Percentiles rank a stretch among this genome's conserved stretches.
These are phyloP conservation scores for Stemphylium lycopersici DNA, from an alignment of 2,329 filamentous ascomycete genomes.

Conservation along the genomic window DNA sequence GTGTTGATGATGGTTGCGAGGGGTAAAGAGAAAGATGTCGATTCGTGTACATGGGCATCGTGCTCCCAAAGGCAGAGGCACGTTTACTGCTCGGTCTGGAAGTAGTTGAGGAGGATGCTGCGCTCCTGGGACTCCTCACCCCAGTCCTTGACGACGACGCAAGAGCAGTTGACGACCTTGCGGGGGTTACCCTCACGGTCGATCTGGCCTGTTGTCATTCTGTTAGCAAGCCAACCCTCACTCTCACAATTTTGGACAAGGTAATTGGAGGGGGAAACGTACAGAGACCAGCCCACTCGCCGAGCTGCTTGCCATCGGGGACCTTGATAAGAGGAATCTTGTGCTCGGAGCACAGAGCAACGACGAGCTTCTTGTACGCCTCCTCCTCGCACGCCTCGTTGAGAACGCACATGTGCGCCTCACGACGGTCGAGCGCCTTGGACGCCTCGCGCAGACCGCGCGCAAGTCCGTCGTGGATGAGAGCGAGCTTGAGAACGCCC, in stretches of 20 bases:
- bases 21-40: background rate
- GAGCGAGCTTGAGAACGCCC: slow-evolving; percentile 96
- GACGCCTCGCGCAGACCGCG: slow-evolving; percentile 97
- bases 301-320: slow-evolving; percentile 98
- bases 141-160: slow-evolving; percentile 99
- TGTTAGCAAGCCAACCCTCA: slow-evolving; percentile 10
- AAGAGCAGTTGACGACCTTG: slow-evolving; percentile 99
- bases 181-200: slow-evolving; percentile 99
- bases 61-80: slow-evolving; percentile 10
- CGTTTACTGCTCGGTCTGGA: slow-evolving; percentile 78
- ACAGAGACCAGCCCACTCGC: slow-evolving; percentile 99
- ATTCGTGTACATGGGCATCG: slow-evolving; percentile 11
- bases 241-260: no score
- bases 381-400: slow-evolving; percentile 99
- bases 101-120: slow-evolving; percentile 99
- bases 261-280: slow-evolving; percentile 57
- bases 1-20: slow-evolving; percentile 20
- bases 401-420: slow-evolving; percentile 99
- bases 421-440: slow-evolving; percentile 97
- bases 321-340: slow-evolving; percentile 99
- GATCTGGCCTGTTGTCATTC: slow-evolving; percentile 73
- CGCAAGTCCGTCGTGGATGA: slow-evolving; percentile 99
- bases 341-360: slow-evolving; percentile 98
- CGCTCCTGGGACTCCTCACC: slow-evolving; percentile 99
- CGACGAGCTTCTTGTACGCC: slow-evolving; percentile 99